These are phyloP conservation scores for Vigna unguiculata DNA, from an alignment of 306 rosid genomes.

Conservation along the genomic window DNA sequence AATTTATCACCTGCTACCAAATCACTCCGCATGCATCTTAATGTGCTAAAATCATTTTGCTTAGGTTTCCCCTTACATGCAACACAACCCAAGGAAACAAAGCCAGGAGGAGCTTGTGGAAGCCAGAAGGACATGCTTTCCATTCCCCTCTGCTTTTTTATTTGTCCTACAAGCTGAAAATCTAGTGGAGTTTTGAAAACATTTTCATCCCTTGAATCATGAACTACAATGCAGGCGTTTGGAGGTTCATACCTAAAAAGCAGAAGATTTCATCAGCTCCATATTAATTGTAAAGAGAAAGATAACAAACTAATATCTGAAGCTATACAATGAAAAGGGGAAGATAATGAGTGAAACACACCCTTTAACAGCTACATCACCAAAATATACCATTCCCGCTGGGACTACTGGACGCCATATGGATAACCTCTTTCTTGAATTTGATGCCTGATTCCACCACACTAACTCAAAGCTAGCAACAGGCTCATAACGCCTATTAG, in stretches of 20 bases:
- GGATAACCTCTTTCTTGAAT: slow-evolving; percentile 75
- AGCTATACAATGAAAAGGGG: background rate
- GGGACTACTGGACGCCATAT: slow-evolving; percentile 96
- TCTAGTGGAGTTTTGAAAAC: slow-evolving; percentile 75
- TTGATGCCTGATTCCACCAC: slow-evolving; percentile 92
- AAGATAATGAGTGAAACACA: slow-evolving; percentile 47
- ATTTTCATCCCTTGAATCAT: slow-evolving; percentile 71
- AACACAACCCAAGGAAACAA: slow-evolving; percentile 89
- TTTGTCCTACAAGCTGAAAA: slow-evolving; percentile 83
- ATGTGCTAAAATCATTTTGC: slow-evolving; percentile 68
- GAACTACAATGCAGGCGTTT: slow-evolving; percentile 81
- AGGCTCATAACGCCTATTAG: slow-evolving; percentile 72
- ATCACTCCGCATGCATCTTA: slow-evolving; percentile 91
- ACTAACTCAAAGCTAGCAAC: slow-evolving; percentile 85
- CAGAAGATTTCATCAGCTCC: slow-evolving; percentile 30
- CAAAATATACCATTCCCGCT: slow-evolving; percentile 82
- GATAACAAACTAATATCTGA: slow-evolving; percentile 28
- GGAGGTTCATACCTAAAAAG: slow-evolving; percentile 89
- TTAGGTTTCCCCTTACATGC: slow-evolving; percentile 85
- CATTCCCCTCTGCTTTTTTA: slow-evolving; percentile 89
- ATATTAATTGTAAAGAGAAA: background rate
- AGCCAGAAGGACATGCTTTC: slow-evolving; percentile 88
- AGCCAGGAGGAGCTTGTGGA: slow-evolving; percentile 97
- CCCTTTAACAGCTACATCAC: slow-evolving; percentile 90
- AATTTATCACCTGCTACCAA: slow-evolving; percentile 85